A percentile compares a stretch with the other conserved stretches of the same genome.
phyloP scores from a whole-genome alignment of 345 rosid species.

The Murraya paniculata region DNA sequence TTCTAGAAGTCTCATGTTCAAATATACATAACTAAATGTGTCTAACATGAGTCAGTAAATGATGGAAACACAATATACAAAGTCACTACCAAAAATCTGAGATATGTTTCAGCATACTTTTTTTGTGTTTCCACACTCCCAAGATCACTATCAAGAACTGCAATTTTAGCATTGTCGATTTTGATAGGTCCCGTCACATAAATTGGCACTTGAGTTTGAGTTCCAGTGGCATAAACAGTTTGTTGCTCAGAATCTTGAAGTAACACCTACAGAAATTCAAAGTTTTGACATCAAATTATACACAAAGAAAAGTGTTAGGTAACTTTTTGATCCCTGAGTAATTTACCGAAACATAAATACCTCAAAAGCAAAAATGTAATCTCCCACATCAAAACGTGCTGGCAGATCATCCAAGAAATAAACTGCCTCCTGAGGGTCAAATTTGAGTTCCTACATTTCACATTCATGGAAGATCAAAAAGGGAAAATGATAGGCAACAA shows the following conservation, averaged over 20 bases:
- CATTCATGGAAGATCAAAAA: neutral
- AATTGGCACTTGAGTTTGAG: constrained; percentile 56
- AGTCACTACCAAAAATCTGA: neutral
- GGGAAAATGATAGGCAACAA: constrained; percentile 1
- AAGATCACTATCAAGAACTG: constrained; percentile 81
- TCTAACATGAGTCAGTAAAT: neutral
- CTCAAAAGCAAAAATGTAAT: constrained; percentile 78
- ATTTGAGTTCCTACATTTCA: constrained; percentile 67
- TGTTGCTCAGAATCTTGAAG: constrained; percentile 62
- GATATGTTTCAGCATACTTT: constrained; percentile 42
- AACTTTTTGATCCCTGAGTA: neutral
- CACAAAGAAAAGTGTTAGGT: constrained; percentile 12
- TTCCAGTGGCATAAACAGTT: constrained; percentile 57
- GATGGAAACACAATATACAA: neutral
- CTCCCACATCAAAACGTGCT: constrained; percentile 73
- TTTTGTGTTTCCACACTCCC: constrained; percentile 72
- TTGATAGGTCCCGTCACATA: constrained; percentile 57
- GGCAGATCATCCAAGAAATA: constrained; percentile 55
- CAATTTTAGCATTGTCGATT: constrained; percentile 69
- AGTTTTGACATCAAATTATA: neutral
- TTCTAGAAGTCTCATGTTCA: neutral
- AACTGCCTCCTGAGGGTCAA: constrained; percentile 47
- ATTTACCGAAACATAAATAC: constrained; percentile 32
- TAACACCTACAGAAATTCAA: constrained; percentile 39
- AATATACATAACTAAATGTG: neutral